Base-by-base conservation (phyloP, 2,329 filamentous ascomycete species). In the Talaromyces albobiverticillius region DNA sequence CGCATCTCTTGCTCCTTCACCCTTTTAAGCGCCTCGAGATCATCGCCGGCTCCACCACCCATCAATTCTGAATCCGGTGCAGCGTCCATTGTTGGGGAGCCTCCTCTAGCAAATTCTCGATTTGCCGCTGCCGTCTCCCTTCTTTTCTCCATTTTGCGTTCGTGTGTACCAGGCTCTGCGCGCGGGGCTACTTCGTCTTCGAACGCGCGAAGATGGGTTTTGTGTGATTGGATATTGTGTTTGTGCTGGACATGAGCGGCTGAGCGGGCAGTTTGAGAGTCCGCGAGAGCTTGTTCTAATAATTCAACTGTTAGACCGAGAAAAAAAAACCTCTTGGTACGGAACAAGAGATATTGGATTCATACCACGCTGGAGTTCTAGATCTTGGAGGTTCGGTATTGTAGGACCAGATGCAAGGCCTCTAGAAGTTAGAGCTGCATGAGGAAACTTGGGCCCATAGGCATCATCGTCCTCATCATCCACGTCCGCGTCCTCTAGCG, bases 71-170 rank as follows among this genome's bases (percentile, higher is more conserved):
- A 76, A 11, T 95, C 92, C 0, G 81, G 80, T 0, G 90, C 79
- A 46, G 89, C 88, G 20, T 55, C 53, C 16, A 76, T 81, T 59
- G 71, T 79, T 0, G 86, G 83, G 11, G 84, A 87, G 57, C 81
- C 85, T 9, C 73, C 74, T 3, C 60, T 76, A 84, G 18, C 76
- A 66, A 95, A 96, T 10, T 82, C 81, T 23, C 84, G 82, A 76
- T 95, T 86, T 60, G 86, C 84, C 6, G 87, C 85, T 26, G 88
- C 87, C 4, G 82, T 77, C 58, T 88, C 87, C 31, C 81, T 82
- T 60, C 86, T 87, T 80, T 96, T 96, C 75, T 99, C 93, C 1
- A 97, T 79, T 64, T 85, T 83, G 10, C 93, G 85, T 73, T 96
- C 93, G 43, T 86, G 85, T 1, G 88, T 89, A 0, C 92, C 91